A percentile compares a stretch with the other conserved stretches of the same genome.
Evolutionary conservation across 345 rosid genomes (phyloP).

Genomic region (Heritiera fomes): DNA sequence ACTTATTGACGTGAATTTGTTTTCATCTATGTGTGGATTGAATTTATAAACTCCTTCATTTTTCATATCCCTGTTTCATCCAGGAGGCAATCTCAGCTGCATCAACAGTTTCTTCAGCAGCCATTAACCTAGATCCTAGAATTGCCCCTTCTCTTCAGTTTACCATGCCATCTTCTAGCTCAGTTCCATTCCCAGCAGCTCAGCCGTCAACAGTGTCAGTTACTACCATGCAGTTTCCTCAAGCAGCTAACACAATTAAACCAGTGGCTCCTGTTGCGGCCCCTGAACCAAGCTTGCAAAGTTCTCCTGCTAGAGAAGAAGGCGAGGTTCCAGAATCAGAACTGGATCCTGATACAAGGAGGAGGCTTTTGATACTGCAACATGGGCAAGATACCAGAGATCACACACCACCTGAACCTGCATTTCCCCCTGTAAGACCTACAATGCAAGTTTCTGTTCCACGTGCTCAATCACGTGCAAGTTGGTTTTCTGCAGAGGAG

Average conservation of each 20-base stretch:
- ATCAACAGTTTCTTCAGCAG: constrained; percentile 53
- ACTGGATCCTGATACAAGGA: constrained; percentile 93
- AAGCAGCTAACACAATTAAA: constrained; percentile 53
- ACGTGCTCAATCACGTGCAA: constrained; percentile 58
- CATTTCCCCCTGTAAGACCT: constrained; percentile 66
- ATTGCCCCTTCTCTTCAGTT: constrained; percentile 54
- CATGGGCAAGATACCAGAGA: constrained; percentile 96
- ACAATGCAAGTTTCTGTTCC: constrained; percentile 65
- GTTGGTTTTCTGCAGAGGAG: constrained; percentile 82
- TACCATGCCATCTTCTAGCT: constrained; percentile 62
- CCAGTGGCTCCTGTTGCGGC: constrained; percentile 55
- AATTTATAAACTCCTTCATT: neutral
- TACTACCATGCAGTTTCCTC: constrained; percentile 57
- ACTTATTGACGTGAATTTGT: neutral
- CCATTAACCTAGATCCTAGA: constrained; percentile 64
- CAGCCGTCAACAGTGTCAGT: constrained; percentile 51
- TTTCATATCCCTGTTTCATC: constrained; percentile 22
- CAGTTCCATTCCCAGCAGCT: constrained; percentile 44
- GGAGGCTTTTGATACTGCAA: constrained; percentile 96
- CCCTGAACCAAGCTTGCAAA: constrained; percentile 72
- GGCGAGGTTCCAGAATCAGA: constrained; percentile 99
- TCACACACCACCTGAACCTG: constrained; percentile 57
- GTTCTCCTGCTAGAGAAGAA: constrained; percentile 97
- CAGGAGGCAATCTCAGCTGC: constrained; percentile 83
- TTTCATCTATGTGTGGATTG: neutral